Evolutionary conservation across 2,329 filamentous ascomycete species (phyloP).

Genomic region (Apiospora koreana): DNA sequence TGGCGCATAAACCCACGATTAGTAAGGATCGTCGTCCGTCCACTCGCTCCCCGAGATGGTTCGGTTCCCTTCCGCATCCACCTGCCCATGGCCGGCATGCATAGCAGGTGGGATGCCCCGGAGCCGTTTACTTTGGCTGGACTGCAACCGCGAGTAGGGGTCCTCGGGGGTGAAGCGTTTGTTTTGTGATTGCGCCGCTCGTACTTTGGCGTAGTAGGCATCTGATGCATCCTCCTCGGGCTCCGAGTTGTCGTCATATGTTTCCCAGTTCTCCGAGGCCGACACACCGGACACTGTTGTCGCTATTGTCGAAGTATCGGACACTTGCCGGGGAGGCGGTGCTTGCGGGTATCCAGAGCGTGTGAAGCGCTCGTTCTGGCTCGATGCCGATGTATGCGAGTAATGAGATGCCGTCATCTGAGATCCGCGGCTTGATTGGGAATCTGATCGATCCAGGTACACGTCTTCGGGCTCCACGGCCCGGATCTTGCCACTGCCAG

Average conservation of each 20-base stretch:
- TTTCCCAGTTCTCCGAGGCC: constrained; percentile 97
- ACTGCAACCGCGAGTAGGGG: constrained; percentile 38
- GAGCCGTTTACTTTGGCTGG: constrained; percentile 52
- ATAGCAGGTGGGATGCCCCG: constrained; percentile 52
- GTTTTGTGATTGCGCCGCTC: constrained; percentile 63
- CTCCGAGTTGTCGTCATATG: constrained; percentile 83
- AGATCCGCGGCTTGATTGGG: constrained; percentile 26
- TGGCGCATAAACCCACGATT: constrained; percentile 24
- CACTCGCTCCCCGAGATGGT: constrained; percentile 67
- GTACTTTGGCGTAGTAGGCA: constrained; percentile 77
- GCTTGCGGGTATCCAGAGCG: constrained; percentile 42
- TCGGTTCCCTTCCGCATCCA: constrained; percentile 61
- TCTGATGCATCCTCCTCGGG: constrained; percentile 75
- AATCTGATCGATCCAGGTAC: constrained; percentile 66
- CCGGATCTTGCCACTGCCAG: constrained; percentile 53
- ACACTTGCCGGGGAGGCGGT: constrained; percentile 61
- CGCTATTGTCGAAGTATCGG: constrained; percentile 59
- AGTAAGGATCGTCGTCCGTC: constrained; percentile 66
- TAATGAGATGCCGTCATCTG: constrained; percentile 34
- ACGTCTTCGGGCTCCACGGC: constrained; percentile 77
- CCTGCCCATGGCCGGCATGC: constrained; percentile 49
- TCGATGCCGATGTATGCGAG: constrained; percentile 39
- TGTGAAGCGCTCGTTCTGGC: constrained; percentile 36
- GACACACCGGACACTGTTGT: constrained; percentile 52
- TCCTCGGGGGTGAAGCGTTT: constrained; percentile 63